Base-by-base conservation (phyloP, 2,329 filamentous ascomycete genomes). In the Penicillium capsulatum region DNA sequence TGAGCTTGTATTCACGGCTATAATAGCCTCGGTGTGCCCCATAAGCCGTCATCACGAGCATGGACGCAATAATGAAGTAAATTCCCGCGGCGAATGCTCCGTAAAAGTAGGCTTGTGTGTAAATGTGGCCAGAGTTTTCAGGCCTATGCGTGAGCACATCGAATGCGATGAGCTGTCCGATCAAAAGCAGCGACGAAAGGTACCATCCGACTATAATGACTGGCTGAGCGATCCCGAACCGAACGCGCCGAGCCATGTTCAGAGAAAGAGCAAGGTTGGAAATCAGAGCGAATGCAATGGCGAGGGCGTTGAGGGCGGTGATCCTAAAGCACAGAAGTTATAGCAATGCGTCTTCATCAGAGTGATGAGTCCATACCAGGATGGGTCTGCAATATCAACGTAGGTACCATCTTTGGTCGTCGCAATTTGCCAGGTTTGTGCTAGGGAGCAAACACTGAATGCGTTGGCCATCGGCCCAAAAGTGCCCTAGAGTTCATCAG, bases 171-270 rank as follows among this genome's bases (percentile, higher is more conserved):
- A 79, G 68, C 7, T 79, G 67, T 3, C 65, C 68, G 17, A 80
- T 73, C 19, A 81, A 65, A 2, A 81, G 64, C 3, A 74, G 44
- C 0, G 75, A 75, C 9, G 77, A 68, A 2, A 77, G 50, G 32
- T 75, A 72, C 63, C 76, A 81, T n/a, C 77, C 76, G n/a, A 72
- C 51, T 22, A 81, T 77, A 0, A 76, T 80, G 30, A 80, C 74
- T 1, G 77, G 74, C 50, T 80, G 77, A 1, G 77, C 76, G 17
- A 79, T 63, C 3, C 65, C 62, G 54, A 81, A 81, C 0, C 66
- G 63, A 7, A 81, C 52, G 9, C 75, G 67, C 16, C 70, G 68
- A 2, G 76, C 73, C 77, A 81, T 81, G 56, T 79, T 80, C 16
- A 80, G 64, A 1, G 80, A 66, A 5, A 81, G 60, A 2, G 72